Conservation (phyloP, 148 eudicot species). For the Dysphania ambrosioides region DNA sequence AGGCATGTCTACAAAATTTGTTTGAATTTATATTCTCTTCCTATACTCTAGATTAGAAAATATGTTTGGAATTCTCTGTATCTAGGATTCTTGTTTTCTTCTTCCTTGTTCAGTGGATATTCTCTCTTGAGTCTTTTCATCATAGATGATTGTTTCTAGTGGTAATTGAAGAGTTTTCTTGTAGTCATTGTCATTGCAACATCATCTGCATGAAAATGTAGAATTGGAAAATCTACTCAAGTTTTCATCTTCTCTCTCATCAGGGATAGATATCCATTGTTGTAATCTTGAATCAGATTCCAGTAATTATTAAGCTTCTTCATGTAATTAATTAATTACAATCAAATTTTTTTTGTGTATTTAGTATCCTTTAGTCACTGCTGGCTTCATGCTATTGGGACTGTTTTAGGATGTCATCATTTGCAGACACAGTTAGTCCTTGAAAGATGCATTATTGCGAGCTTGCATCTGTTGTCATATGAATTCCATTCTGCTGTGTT, state of each 20-base stretch:
- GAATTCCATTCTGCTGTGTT: not conserved
- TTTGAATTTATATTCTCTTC: too few species aligned
- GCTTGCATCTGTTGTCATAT: not conserved
- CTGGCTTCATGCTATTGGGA: too few species aligned
- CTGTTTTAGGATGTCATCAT: not conserved
- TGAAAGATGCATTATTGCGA: not conserved
- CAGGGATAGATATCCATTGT: not conserved
- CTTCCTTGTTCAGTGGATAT: not conserved
- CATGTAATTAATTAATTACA: not conserved
- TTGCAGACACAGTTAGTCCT: not conserved
- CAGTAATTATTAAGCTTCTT: not conserved
- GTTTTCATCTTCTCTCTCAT: not conserved
- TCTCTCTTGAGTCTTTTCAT: too few species aligned
- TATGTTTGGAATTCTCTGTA: not conserved
- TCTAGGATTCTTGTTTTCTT: not conserved
- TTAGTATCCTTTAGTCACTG: too few species aligned
- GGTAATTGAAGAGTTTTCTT: not conserved
- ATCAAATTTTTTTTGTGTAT: too few species aligned
- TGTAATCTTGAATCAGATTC: not conserved
- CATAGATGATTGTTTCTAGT: too few species aligned
- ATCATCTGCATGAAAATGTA: not conserved
- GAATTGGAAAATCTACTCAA: not conserved
- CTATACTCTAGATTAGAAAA: not conserved
- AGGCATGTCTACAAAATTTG: slow-evolving; percentile 41
- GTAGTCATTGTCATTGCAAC: not conserved